phyloP scores from a whole-genome alignment of 2,329 filamentous ascomycete genomes.

The Neurospora sp. region DNA sequence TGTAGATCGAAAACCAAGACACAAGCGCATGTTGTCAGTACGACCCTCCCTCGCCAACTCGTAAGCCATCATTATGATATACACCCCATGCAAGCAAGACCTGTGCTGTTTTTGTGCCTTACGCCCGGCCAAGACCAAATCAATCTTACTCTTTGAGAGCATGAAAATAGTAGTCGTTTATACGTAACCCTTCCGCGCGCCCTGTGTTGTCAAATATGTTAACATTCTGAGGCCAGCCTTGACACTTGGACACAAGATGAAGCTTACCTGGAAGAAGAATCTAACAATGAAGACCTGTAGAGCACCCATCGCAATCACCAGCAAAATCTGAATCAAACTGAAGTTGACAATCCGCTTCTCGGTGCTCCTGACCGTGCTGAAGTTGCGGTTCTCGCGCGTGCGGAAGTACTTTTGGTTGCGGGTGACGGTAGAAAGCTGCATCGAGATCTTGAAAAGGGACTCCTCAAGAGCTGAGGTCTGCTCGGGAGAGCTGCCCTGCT shows the following conservation, averaged over 20 bases:
- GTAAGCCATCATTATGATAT: slow-evolving; percentile 15
- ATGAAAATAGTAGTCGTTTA: slow-evolving; percentile 26
- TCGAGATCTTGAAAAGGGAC: slow-evolving; percentile 88
- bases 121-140: slow-evolving; percentile 12
- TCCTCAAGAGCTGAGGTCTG: slow-evolving; percentile 85
- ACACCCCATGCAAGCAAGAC: slow-evolving; percentile 11
- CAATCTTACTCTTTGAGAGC: neutral
- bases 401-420: slow-evolving; percentile 99
- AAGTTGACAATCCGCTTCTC: slow-evolving; percentile 96
- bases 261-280: slow-evolving; percentile 88
- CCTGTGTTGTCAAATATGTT: slow-evolving; percentile 28
- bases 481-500: slow-evolving; percentile 79
- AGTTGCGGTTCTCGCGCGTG: slow-evolving; percentile 96
- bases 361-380: slow-evolving; percentile 93
- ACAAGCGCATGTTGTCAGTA: neutral
- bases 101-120: slow-evolving; percentile 11
- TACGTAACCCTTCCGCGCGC: slow-evolving; percentile 60
- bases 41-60: slow-evolving; percentile 6
- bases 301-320: slow-evolving; percentile 92
- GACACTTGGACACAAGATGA: neutral
- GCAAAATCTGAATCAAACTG: slow-evolving; percentile 79
- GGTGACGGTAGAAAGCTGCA: slow-evolving; percentile 85
- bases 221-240: slow-evolving; percentile 6
- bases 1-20: slow-evolving; percentile 3
- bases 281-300: slow-evolving; percentile 94